Evolutionary conservation across 257 asterid species (phyloP).

Genomic region (Solanum piurae): DNA sequence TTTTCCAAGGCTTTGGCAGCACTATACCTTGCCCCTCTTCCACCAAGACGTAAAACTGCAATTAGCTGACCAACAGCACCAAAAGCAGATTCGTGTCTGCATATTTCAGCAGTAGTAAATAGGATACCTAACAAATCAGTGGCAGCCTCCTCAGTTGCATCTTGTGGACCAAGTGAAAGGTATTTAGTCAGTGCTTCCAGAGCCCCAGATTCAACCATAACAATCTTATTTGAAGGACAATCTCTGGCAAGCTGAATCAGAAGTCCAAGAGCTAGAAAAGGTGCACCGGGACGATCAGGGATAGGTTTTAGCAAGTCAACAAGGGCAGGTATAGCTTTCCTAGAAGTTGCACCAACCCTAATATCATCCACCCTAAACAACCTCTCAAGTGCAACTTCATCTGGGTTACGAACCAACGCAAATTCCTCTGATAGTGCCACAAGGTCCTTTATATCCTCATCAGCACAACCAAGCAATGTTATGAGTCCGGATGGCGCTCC

Average conservation of each 20-base stretch:
- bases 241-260: conserved; percentile 83
- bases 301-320: conserved; percentile 96
- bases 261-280: conserved; percentile 82
- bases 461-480: conserved; percentile 88
- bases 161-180: conserved; percentile 92
- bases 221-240: conserved; percentile 75
- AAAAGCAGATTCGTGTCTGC: conserved; percentile 92
- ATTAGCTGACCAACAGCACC: conserved; percentile 95
- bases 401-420: conserved; percentile 72
- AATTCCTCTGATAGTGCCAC: conserved; percentile 79
- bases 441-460: conserved; percentile 68
- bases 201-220: conserved; percentile 96
- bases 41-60: conserved; percentile 94
- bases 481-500: conserved; percentile 93
- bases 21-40: conserved; percentile 92
- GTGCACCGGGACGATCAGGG: conserved; percentile 99
- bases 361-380: conserved; percentile 96
- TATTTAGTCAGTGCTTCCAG: conserved; percentile 90
- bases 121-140: conserved; percentile 91
- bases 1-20: conserved; percentile 97
- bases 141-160: conserved; percentile 96
- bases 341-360: conserved; percentile 88
- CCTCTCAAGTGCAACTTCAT: conserved; percentile 90
- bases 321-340: conserved; percentile 96
- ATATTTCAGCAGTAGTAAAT: conserved; percentile 89